Evolutionary conservation across 768 basidiomycete genomes (phyloP).

Genomic region (Crassisporium funariophilum): DNA sequence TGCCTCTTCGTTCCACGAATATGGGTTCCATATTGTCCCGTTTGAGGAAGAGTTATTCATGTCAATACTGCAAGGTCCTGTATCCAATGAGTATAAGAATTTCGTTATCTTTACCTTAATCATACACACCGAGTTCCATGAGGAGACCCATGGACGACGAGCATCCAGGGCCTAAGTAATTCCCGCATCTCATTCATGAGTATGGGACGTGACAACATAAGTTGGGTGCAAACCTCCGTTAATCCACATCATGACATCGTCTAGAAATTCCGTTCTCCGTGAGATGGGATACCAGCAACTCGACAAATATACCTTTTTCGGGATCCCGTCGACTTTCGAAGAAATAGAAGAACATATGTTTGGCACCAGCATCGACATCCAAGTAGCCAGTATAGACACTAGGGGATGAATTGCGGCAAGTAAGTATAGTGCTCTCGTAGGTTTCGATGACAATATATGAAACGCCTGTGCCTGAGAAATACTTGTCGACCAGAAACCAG

Average conservation of each 20-base stretch:
- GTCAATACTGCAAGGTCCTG: constrained; percentile 53
- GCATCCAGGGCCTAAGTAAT: constrained; percentile 52
- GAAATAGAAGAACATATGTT: constrained; percentile 75
- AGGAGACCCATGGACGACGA: constrained; percentile 61
- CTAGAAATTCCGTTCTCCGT: constrained; percentile 26
- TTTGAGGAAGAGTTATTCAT: constrained; percentile 55
- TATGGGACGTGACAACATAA: constrained; percentile 9
- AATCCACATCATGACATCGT: constrained; percentile 74
- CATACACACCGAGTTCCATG: constrained; percentile 64
- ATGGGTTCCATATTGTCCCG: constrained; percentile 64
- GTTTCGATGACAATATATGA: constrained; percentile 19
- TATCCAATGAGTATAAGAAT: not conserved
- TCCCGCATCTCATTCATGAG: constrained; percentile 2
- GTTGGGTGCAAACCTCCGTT: constrained; percentile 57
- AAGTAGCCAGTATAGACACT: constrained; percentile 45
- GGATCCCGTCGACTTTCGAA: constrained; percentile 69
- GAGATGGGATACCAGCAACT: constrained; percentile 21
- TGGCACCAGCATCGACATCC: constrained; percentile 51
- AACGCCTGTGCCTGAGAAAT: constrained; percentile 2
- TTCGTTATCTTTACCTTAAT: no score
- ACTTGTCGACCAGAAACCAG: not conserved
- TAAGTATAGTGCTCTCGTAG: constrained; percentile 3
- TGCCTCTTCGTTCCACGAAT: constrained; percentile 65
- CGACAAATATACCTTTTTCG: constrained; percentile 43
- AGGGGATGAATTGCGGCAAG: constrained; percentile 1